Evolutionary conservation across 1,284 basidiomycete species (phyloP), one percentile per base, ranked within the genome.

Genomic region (Mycena citricolor): DNA sequence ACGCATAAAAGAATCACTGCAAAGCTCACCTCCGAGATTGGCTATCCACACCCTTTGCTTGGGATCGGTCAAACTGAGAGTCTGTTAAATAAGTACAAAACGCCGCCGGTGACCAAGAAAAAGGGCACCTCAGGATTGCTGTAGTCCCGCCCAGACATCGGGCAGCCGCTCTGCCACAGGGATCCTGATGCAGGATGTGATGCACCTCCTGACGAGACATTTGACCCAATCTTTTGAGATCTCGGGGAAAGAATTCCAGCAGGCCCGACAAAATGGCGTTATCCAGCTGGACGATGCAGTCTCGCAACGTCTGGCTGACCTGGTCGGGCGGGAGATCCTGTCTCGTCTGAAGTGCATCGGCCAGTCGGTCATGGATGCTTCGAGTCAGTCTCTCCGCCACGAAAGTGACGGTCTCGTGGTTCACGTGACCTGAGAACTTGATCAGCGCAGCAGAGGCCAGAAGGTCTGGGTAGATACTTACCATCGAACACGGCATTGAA

Each of bases 401-500:
- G 49, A 74, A 70, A 50, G 83, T 74, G 26, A 76, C 81, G 2
- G 77, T 79, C 35, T 79, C 69, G 55, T 78, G 74, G 39, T 78
- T 78, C 32, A 73, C 74, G 53, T 85, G 82, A 36, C 82, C 82
- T 83, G 51, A 14, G 45, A 47, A 31, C 14, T 33, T 8, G 42
- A 51, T 41, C 43, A 42, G 55, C 42, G 54, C 44, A 30, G 24
- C 13, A 47, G 29, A 20, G 30, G 42, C 17, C 21, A 40, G n/a
- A 19, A 25, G 38, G 21, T 21, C 20, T 43, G 32, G n/a, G 29
- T 17, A 37, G 26, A 26, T 31, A 33, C 59, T 43, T 47, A 83
- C 81, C 81, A 56, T 84, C 82, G 49, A 82, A 78, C 29, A 85
- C 63, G 28, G 71, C 78, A 39, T 73, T 74, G 54, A 81, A 83